Conservation (phyloP, 495 filamentous ascomycete genomes). For the Cairneyella variabilis region DNA sequence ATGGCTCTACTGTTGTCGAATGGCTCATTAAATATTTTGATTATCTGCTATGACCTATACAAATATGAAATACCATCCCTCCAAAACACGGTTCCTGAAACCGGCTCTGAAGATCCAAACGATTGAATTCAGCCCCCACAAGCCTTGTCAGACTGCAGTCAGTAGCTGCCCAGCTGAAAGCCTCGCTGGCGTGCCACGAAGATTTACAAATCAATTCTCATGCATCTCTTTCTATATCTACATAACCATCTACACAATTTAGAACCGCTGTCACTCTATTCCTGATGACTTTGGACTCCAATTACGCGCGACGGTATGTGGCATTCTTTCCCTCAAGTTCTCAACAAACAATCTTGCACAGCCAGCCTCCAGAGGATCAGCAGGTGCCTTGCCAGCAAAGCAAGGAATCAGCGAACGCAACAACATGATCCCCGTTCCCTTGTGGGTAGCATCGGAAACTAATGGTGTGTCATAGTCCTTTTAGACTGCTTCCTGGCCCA, state of each 20-base stretch:
- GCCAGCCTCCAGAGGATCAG: too few species aligned
- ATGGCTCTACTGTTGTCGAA: too few species aligned
- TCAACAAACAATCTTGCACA: too few species aligned
- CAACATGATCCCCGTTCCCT: not conserved
- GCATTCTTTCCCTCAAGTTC: too few species aligned
- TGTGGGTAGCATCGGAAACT: not conserved
- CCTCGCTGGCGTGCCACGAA: not conserved
- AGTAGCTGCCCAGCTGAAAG: constrained; percentile 7
- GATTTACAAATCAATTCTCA: not conserved
- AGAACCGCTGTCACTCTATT: not conserved
- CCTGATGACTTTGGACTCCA: constrained; percentile 2
- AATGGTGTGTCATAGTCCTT: constrained; percentile 3
- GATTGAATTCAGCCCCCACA: not conserved
- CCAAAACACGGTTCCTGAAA: not conserved
- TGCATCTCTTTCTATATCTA: not conserved
- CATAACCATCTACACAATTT: not conserved
- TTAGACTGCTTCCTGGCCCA: constrained; percentile 4
- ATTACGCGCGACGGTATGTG: constrained; percentile 4
- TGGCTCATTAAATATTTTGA: too few species aligned
- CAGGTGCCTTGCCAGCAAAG: constrained; percentile 1
- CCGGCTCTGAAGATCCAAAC: not conserved
- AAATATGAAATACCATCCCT: too few species aligned
- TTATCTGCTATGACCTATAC: too few species aligned
- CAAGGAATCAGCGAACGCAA: constrained; percentile 1
- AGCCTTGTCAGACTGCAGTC: not conserved